Evolutionary conservation across 2,329 filamentous ascomycete genomes (phyloP).

Genomic region (Trichoderma simmonsii): DNA sequence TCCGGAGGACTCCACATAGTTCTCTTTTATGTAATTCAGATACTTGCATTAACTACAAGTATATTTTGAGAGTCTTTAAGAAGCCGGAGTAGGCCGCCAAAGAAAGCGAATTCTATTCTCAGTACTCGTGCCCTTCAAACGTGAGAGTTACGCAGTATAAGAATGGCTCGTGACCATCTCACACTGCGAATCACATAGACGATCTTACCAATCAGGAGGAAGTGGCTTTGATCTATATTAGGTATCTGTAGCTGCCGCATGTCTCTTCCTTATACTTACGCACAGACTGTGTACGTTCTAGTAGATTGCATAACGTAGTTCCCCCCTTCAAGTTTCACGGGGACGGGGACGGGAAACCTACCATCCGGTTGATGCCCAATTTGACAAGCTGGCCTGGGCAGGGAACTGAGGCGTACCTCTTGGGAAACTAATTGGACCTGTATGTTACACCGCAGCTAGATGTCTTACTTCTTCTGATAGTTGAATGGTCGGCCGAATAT

Average conservation of each 20-base stretch:
- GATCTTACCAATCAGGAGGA: not conserved
- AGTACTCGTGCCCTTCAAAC: not conserved
- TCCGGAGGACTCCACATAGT: not conserved
- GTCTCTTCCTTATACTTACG: not conserved
- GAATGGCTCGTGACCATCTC: not conserved
- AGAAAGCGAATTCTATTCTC: rapidly evolving
- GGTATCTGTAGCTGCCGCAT: not conserved
- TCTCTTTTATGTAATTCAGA: not conserved
- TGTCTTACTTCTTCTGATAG: not conserved
- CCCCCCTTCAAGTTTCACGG: not conserved
- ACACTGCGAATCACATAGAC: not conserved
- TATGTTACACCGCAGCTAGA: not conserved
- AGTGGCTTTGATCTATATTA: not conserved
- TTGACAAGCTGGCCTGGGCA: not conserved
- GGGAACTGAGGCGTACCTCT: not conserved
- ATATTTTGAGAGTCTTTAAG: not conserved
- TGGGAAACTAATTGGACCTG: not conserved
- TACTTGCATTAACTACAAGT: not conserved
- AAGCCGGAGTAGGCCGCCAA: not conserved
- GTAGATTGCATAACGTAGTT: not conserved
- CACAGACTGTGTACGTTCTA: not conserved
- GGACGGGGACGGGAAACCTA: not conserved
- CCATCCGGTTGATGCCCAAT: not conserved
- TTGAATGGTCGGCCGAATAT: not conserved
- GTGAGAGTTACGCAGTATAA: not conserved